Evolutionary conservation across 2,329 filamentous ascomycete species (phyloP).

Genomic region (Talaromyces sp.): DNA sequence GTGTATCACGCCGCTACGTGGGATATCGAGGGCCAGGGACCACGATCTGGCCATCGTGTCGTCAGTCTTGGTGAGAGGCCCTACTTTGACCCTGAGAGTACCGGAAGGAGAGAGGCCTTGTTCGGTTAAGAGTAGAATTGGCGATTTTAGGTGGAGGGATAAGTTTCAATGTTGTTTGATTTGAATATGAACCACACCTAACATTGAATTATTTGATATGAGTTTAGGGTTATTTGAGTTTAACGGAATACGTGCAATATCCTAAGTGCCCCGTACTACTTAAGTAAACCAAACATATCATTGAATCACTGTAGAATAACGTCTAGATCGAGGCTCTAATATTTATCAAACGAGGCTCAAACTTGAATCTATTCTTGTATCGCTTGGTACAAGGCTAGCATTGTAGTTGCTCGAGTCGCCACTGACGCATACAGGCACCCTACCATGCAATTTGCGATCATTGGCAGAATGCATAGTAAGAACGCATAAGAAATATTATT

Average conservation of each 20-base stretch:
- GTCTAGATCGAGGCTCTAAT: neutral
- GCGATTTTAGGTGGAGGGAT: no score
- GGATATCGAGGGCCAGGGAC: slow-evolving; percentile 9
- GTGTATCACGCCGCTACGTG: slow-evolving; percentile 25
- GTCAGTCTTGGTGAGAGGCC: slow-evolving; percentile 35
- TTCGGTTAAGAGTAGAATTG: neutral
- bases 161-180: no score
- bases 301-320: no score
- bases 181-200: no score
- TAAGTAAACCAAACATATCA: no score
- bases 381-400: neutral
- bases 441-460: neutral
- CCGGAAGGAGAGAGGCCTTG: neutral
- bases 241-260: no score
- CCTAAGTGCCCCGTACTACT: no score
- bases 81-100: slow-evolving; percentile 35
- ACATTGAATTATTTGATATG: no score
- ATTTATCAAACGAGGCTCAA: no score
- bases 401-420: no score
- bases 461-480: neutral
- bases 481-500: neutral
- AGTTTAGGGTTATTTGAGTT: no score
- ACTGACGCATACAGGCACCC: neutral
- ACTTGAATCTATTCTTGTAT: neutral
- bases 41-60: slow-evolving; percentile 5